A percentile compares a stretch with the other conserved stretches of the same genome.
phyloP scores from a whole-genome alignment of 306 rosid genomes.

The Quercus glauca region DNA sequence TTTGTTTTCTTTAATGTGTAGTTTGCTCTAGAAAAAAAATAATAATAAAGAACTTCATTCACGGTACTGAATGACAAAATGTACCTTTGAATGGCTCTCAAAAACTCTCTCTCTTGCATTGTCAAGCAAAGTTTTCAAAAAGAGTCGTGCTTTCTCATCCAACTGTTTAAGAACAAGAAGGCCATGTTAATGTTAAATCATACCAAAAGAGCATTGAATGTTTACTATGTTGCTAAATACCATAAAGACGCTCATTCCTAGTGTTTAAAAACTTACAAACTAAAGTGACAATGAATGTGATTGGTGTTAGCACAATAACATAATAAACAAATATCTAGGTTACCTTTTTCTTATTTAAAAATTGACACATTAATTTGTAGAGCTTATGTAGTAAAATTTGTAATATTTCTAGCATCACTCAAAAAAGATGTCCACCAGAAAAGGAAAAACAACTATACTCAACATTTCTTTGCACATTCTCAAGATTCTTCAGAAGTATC shows the following conservation, averaged over 20 bases:
- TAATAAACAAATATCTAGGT: no score
- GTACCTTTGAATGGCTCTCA: constrained; percentile 48
- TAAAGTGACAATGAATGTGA: no score
- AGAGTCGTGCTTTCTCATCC: constrained; percentile 42
- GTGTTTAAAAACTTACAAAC: no score
- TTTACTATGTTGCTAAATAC: neutral
- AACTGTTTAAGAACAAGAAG: constrained; percentile 23
- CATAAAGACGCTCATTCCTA: neutral
- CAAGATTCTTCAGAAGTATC: no score
- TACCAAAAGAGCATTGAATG: neutral
- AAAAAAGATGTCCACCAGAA: no score
- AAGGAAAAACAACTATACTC: no score
- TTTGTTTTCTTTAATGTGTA: neutral
- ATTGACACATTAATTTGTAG: no score
- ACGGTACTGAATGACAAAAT: constrained; percentile 1
- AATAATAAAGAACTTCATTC: neutral
- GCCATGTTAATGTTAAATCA: neutral
- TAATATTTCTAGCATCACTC: no score
- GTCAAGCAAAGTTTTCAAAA: constrained; percentile 61
- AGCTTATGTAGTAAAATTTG: no score
- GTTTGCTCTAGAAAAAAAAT: neutral
- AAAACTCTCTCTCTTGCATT: constrained; percentile 44
- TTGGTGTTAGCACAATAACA: no score
- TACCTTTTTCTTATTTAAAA: rapidly evolving
- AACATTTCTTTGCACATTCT: no score